Conservation (phyloP, 768 basidiomycete species). For the Rhodosporidiobolus sp. region DNA sequence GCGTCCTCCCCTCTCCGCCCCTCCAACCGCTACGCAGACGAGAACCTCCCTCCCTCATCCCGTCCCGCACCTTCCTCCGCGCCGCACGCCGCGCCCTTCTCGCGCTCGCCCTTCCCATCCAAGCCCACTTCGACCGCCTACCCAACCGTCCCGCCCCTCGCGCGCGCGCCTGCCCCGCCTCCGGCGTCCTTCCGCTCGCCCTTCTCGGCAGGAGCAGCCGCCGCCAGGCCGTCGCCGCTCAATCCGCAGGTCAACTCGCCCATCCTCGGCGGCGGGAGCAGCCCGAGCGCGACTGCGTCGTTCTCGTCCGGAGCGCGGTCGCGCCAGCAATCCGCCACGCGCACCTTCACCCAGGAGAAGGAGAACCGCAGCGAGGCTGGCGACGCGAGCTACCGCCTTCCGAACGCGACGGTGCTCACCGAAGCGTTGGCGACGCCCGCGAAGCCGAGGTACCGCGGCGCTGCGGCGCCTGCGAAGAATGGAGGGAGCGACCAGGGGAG, state of each 20-base stretch:
- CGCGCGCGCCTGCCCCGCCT: background rate
- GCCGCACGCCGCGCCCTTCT: background rate
- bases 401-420: constrained; percentile 43
- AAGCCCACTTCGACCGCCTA: too few species aligned
- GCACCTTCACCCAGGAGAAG: background rate
- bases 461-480: background rate
- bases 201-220: background rate
- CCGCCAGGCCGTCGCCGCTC: constrained; percentile 6
- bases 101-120: background rate
- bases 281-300: background rate
- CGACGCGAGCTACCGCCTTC: constrained; percentile 22
- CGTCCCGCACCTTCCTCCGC: background rate
- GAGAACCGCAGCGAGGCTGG: too few species aligned
- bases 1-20: background rate
- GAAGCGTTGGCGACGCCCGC: constrained; percentile 37
- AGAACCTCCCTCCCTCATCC: constrained; percentile 1
- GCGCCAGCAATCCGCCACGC: too few species aligned
- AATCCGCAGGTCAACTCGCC: constrained; percentile 32
- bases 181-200: background rate
- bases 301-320: background rate
- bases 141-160: background rate
- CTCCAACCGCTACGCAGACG: background rate
- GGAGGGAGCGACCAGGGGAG: too few species aligned
- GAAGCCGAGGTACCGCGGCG: background rate
- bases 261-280: constrained; percentile 8